Evolutionary conservation across 225 moss, liverwort and hornwort species (phyloP), one percentile per base, ranked within the genome.

Genomic region (Anthoceros angustus): DNA sequence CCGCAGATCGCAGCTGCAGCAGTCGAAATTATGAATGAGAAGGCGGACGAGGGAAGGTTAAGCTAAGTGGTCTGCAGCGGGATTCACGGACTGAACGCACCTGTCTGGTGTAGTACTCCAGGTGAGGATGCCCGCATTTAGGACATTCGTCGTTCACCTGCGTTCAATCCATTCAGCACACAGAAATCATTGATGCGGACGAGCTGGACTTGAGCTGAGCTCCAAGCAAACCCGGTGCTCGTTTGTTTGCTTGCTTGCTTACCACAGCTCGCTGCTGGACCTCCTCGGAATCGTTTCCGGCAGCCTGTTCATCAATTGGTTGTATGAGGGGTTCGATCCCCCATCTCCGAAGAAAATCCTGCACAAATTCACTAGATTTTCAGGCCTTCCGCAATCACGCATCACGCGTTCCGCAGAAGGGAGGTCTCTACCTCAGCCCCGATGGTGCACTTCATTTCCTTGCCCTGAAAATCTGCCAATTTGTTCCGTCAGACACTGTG

Each of bases 81-180:
- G 25, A 42, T 63, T 41, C 11, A 24, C 50, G 12, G 14, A 60
- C 24, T 8, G 42, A 68, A 24, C 16, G 46, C 64, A 91, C 95
- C 79, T 95, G 95, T 74, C 85, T 79, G 23, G 95, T 95, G 77
- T 95, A 95, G 66, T 95, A 95, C 72, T 91, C 91, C 43, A 95
- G 74, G 71, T 79, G 80, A 62, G 82, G 91, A 80, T 87, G 77
- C 67, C 83, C 72, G 75, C 95, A 95, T 72, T 87, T 95, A 5
- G 95, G 95, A 69, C 91, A 95, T 71, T 91, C 95, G 39, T 95
- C 95, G 49, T 95, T 88, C 70, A 95, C 95, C 95, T 95, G 71
- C 21, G 40, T 70, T 4, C 32, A 32, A 49, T 68, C 7, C 41
- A 66, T 62, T 46, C 61, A 24, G 40, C 60, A 40, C 63, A 71